Conservation (phyloP, 2,329 filamentous ascomycete genomes). For the Colletotrichum orchidophilum region DNA sequence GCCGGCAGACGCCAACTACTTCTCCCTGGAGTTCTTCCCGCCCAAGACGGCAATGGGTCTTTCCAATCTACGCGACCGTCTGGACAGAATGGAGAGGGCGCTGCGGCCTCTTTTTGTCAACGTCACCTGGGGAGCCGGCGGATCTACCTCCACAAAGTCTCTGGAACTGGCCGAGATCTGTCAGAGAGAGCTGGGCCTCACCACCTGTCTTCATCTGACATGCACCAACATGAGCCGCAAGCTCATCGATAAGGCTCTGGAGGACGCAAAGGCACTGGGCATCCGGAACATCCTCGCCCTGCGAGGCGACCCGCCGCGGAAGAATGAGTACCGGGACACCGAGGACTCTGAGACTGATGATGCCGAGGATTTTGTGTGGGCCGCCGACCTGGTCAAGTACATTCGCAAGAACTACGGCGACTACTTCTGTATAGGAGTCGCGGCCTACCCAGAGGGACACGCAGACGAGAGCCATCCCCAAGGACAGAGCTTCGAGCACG, state of each 20-base stretch:
- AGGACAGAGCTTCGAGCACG: conserved; percentile 75
- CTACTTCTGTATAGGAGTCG: conserved; percentile 96
- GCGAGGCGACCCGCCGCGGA: conserved; percentile 88
- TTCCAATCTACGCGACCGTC: conserved; percentile 89
- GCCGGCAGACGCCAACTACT: conserved; percentile 83
- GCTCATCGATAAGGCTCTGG: conserved; percentile 87
- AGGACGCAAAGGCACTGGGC: conserved; percentile 89
- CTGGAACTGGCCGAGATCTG: conserved; percentile 95
- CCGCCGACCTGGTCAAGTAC: conserved; percentile 87
- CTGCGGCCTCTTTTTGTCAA: conserved; percentile 94
- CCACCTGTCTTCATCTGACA: conserved; percentile 94
- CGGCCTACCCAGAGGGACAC: conserved; percentile 95
- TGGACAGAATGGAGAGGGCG: conserved; percentile 93
- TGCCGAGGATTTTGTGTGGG: conserved; percentile 86
- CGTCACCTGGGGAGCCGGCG: conserved; percentile 97
- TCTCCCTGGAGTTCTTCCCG: conserved; percentile 99
- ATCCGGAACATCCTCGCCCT: conserved; percentile 94
- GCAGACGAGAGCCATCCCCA: conserved; percentile 87
- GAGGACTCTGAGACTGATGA: conserved; percentile 66
- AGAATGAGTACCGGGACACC: conserved; percentile 83
- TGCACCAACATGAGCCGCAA: conserved; percentile 96
- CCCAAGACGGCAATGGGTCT: conserved; percentile 97
- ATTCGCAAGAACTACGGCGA: conserved; percentile 87
- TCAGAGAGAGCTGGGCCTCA: conserved; percentile 89
- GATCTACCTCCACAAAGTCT: conserved; percentile 89